Conservation (phyloP, 1,284 basidiomycete species). For the Rhizoctonia solani region DNA sequence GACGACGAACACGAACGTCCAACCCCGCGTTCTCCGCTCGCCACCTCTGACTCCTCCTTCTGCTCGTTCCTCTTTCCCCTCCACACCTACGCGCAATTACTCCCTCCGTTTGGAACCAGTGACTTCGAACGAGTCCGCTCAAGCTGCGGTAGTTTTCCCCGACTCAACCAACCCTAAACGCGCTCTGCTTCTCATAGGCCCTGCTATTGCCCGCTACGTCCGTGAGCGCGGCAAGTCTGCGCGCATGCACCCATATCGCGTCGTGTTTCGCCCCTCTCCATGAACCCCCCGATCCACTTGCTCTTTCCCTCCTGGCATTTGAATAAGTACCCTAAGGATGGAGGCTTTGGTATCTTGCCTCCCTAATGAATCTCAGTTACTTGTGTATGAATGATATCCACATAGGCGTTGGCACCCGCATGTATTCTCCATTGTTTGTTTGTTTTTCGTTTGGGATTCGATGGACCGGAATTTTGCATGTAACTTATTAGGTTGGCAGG, state of each 20-base stretch:
- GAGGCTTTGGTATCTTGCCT: conserved; percentile 4
- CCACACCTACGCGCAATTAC: conserved; percentile 13
- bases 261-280: conserved; percentile 24
- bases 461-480: conserved; percentile 1
- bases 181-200: conserved; percentile 19
- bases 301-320: background rate
- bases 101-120: conserved; percentile 12
- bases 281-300: background rate
- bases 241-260: conserved; percentile 31
- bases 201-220: conserved; percentile 11
- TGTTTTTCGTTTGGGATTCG: background rate
- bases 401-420: background rate
- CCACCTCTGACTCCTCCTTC: conserved; percentile 19
- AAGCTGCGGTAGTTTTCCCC: conserved; percentile 26
- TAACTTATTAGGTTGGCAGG: conserved; percentile 17
- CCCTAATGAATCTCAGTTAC: conserved; percentile 19
- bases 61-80: background rate
- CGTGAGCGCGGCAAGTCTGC: conserved; percentile 23
- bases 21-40: background rate
- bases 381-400: conserved; percentile 17
- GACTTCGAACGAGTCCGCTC: conserved; percentile 1
- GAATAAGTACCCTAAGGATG: conserved; percentile 26
- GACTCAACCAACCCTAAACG: conserved; percentile 13
- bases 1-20: background rate
- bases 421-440: background rate